A percentile compares a stretch with the other conserved stretches of the same genome.
phyloP scores from a whole-genome alignment of 164 flowering plant genomes.

The Cinnamomum chago region DNA sequence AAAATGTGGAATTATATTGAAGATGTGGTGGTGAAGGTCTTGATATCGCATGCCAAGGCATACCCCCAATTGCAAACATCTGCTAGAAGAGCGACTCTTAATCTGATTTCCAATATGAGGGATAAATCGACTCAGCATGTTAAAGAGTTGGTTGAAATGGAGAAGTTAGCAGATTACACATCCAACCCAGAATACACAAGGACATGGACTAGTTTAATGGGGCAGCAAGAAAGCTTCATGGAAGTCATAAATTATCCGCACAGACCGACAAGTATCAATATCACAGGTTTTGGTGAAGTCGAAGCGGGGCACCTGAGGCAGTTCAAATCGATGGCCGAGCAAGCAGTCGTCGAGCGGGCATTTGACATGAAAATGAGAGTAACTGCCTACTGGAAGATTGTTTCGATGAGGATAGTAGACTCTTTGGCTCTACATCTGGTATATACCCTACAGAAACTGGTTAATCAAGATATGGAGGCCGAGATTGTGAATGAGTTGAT shows the following conservation, averaged over 20 bases:
- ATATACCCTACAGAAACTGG: slow-evolving; percentile 8
- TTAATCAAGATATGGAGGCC: slow-evolving; percentile 16
- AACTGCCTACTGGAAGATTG: slow-evolving; percentile 33
- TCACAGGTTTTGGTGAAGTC: slow-evolving; percentile 16
- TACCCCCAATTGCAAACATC: slow-evolving; percentile 23
- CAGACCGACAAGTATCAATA: neutral
- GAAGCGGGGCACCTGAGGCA: slow-evolving; percentile 17
- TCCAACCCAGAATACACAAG: slow-evolving; percentile 24
- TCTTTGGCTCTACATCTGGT: slow-evolving; percentile 19
- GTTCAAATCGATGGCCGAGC: neutral
- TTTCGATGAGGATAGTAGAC: slow-evolving; percentile 26
- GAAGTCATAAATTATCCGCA: neutral
- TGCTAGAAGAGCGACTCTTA: slow-evolving; percentile 15
- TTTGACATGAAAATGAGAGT: slow-evolving; percentile 36
- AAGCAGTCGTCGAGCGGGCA: slow-evolving; percentile 15
- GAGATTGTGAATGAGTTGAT: slow-evolving; percentile 26
- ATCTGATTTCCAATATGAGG: slow-evolving; percentile 22
- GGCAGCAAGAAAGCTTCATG: slow-evolving; percentile 8
- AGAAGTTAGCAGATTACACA: slow-evolving; percentile 34
- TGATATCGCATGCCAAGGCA: slow-evolving; percentile 18
- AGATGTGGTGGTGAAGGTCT: slow-evolving; percentile 16
- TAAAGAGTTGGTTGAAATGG: slow-evolving; percentile 30
- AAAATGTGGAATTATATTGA: slow-evolving; percentile 7
- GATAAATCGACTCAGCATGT: slow-evolving; percentile 12
- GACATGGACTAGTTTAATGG: slow-evolving; percentile 24